Conservation (phyloP, 140 eudicot species). For the Senecio squalidus region DNA sequence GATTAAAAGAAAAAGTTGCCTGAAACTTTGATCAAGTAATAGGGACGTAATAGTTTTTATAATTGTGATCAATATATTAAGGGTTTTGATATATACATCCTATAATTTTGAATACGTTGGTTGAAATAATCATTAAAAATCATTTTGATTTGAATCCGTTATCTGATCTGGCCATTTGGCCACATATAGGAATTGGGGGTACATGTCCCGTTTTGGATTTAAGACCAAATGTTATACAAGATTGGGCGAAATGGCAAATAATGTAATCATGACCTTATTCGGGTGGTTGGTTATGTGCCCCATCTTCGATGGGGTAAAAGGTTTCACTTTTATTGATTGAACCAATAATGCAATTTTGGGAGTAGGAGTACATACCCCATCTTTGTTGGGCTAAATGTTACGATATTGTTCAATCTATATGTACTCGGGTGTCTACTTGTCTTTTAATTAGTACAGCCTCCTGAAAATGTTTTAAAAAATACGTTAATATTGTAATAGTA, state of each 20-base stretch:
- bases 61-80: neutral
- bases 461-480: too few relatives aligned
- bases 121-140: neutral
- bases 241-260: slow-evolving; percentile 20
- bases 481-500: too few relatives aligned
- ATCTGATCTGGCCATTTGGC: neutral
- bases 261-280: slow-evolving; percentile 20
- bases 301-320: slow-evolving; percentile 19
- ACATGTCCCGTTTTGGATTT: neutral
- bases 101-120: too few relatives aligned
- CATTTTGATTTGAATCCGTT: neutral
- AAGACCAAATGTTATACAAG: slow-evolving; percentile 6
- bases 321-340: slow-evolving; percentile 8
- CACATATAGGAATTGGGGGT: neutral
- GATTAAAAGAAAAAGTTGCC: too few relatives aligned
- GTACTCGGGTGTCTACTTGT: slow-evolving; percentile 14
- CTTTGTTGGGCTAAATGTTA: slow-evolving; percentile 14
- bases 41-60: too few relatives aligned
- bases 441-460: too few relatives aligned
- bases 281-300: slow-evolving; percentile 16
- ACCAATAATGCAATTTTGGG: slow-evolving; percentile 23
- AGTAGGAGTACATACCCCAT: slow-evolving; percentile 22
- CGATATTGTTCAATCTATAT: slow-evolving; percentile 2
- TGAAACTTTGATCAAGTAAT: too few relatives aligned
- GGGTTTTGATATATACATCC: too few relatives aligned